phyloP scores from a whole-genome alignment of 306 rosid genomes.

The Comarum palustre region DNA sequence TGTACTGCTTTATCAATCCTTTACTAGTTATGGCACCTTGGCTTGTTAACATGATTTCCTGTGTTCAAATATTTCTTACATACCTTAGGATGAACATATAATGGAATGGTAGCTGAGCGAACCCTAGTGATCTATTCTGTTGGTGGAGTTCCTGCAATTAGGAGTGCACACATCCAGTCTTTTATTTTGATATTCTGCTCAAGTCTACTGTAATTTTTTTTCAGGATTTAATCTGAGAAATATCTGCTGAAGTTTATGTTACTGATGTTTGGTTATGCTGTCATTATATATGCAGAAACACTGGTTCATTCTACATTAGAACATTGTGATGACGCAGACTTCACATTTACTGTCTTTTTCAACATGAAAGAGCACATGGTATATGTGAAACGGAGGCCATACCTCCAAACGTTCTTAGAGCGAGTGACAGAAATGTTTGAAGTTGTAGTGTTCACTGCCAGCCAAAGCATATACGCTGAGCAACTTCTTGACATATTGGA shows the following conservation, averaged over 20 bases:
- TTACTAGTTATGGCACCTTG: constrained; percentile 1
- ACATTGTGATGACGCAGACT: constrained; percentile 73
- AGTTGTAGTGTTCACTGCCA: constrained; percentile 89
- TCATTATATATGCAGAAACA: constrained; percentile 65
- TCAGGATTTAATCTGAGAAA: not conserved
- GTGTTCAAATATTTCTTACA: not conserved
- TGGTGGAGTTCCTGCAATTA: not conserved
- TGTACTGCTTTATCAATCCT: not conserved
- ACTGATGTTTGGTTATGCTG: constrained; percentile 20
- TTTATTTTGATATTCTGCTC: not conserved
- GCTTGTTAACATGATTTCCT: not conserved
- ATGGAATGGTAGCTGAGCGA: not conserved
- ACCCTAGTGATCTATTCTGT: not conserved
- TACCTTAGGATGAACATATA: not conserved
- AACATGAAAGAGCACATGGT: constrained; percentile 87
- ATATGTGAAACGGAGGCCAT: constrained; percentile 83
- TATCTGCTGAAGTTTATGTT: constrained; percentile 18
- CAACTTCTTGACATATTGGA: constrained; percentile 90
- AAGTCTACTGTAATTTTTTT: not conserved
- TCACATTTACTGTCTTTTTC: constrained; percentile 76
- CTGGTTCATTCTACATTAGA: constrained; percentile 94
- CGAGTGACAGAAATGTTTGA: constrained; percentile 94
- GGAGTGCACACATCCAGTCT: not conserved
- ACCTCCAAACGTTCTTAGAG: constrained; percentile 76
- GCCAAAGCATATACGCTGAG: constrained; percentile 92